Evolutionary conservation across 176 grass and related monocot species (phyloP), one percentile per base, ranked within the genome.

Genomic region (Poa annua): DNA sequence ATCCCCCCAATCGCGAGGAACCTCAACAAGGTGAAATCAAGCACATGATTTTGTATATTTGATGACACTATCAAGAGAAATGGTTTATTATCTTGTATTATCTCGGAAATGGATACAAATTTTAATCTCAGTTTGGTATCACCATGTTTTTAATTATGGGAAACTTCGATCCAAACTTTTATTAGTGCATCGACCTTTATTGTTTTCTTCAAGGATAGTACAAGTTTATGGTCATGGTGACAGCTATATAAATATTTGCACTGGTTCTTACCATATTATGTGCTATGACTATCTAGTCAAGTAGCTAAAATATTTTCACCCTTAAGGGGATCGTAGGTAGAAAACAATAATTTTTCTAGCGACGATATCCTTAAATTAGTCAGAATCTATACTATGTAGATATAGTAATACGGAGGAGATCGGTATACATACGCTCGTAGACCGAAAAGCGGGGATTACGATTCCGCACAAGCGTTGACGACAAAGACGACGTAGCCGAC

Each of bases 21-120:
- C 78, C 82, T 87, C 85, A 83, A 74, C 86, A 85, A 94, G 89
- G 92, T 94, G 33, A 62, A 63, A 52, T 56, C 19, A 51, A 51
- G 36, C 64, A 90, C 36, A 24, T 50, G 56, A 78, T 66, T 85
- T 74, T 34, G 15, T 90, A 33, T 79, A 38, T 53, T 76, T 48
- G 12, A 71, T 14, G 19, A 63, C 56, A 15, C 48, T 39, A 54
- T 20, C 39, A 38, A 35, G 68, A 34, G 22, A 82, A 79, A 78
- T 56, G 42, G 32, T 35, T 25, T 81, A 26, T 21, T 49, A 11
- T 75, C 54, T 73, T 24, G 34, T 64, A 73, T 5, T 5, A 26
- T 45, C 24, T 76, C 2, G 4, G 1, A n/a, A 53, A 42, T 26
- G 25, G 35, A 65, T 14, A 70, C 20, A 20, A 13, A 39, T 74